Percentiles rank a stretch among this genome's conserved stretches.
These are phyloP conservation scores for Claviceps capensis DNA, from an alignment of 2,329 filamentous ascomycete species.

Conservation along the genomic window DNA sequence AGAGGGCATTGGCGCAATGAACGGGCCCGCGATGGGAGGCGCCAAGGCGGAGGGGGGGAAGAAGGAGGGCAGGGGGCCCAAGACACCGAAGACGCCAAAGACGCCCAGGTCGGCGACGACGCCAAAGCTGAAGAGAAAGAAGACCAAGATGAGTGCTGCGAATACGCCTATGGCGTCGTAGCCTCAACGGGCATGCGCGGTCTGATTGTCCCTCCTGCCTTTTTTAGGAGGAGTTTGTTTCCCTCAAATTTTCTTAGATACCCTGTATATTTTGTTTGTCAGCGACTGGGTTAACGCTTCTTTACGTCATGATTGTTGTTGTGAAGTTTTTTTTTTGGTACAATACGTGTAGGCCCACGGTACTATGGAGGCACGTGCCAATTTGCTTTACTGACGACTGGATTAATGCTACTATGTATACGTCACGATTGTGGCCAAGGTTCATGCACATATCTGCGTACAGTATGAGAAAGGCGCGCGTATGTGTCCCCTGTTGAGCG, in stretches of 20 bases:
- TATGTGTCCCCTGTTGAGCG: too few species aligned
- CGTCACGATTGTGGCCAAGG: background rate
- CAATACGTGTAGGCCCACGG: too few species aligned
- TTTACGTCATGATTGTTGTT: too few species aligned
- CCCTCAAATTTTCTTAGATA: background rate
- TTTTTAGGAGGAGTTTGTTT: background rate
- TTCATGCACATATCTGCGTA: background rate
- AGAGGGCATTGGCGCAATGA: slow-evolving; percentile 21
- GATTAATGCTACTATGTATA: too few species aligned
- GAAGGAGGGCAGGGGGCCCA: slow-evolving; percentile 33
- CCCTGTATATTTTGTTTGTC: background rate
- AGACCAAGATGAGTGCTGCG: slow-evolving; percentile 30
- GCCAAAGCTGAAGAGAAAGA: slow-evolving; percentile 32
- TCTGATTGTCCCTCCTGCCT: background rate
- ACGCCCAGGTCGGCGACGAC: slow-evolving; percentile 27
- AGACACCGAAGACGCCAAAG: slow-evolving; percentile 29
- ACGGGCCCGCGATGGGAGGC: slow-evolving; percentile 20
- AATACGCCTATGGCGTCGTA: slow-evolving; percentile 19
- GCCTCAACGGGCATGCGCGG: background rate
- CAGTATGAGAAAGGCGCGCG: too few species aligned
- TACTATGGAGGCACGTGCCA: too few species aligned
- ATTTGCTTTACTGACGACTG: background rate
- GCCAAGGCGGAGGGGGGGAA: slow-evolving; percentile 30
- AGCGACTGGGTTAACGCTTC: too few species aligned
- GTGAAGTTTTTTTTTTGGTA: too few species aligned